Base-by-base conservation (phyloP, 148 eudicot genomes). In the Vaccinium darrowii region DNA sequence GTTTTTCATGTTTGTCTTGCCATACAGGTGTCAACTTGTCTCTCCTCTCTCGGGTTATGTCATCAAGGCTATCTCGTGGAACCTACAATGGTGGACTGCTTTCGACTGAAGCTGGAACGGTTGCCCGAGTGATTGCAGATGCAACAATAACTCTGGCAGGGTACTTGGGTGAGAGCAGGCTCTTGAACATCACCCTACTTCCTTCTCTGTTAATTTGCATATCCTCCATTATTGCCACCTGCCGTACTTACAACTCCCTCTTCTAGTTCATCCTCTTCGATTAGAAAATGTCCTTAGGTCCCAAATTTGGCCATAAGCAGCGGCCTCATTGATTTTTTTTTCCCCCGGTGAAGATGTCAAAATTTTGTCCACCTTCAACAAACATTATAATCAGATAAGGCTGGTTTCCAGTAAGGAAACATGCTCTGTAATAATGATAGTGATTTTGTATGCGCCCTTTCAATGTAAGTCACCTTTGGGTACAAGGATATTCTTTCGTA, bases 61-160 rank as follows among this genome's bases (percentile, higher is more conserved):
- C 99, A 76, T 96, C 97, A 3, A 89, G 99, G 86, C 96, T 96
- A 79, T 90, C 98, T 74, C 94, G 99, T 52, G 99, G 99, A 79
- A 96, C 99, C 19, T 96, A 92, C 91, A 96, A 96, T 51, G 98
- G 99, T 2, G 99, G 99, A 27, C 83, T 96, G 33, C 88, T 96
- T 49, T 96, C 99, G 11, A 96, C 99, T 0, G 99, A 96, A 92
- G 99, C 99, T 1, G 99, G 99, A 73, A 96, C 99, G 5, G 85
- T 96, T 27, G 99, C 99, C 3, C 90, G 99, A 84, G 99, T 96
- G 72, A 88, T 94, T 84, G 97, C 99, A 58, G 99, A 96, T 85
- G 95, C 79, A n/a, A 93, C 99, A 2, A 96, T 96, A 74, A 96
- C 99, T 19, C 43, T 95, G 53, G 92, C 94, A 8, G 99, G 99